Percentiles rank a stretch among this genome's conserved stretches.
Evolutionary conservation across 495 filamentous ascomycete genomes (phyloP).

Genomic region (Aspergillus hancockii): DNA sequence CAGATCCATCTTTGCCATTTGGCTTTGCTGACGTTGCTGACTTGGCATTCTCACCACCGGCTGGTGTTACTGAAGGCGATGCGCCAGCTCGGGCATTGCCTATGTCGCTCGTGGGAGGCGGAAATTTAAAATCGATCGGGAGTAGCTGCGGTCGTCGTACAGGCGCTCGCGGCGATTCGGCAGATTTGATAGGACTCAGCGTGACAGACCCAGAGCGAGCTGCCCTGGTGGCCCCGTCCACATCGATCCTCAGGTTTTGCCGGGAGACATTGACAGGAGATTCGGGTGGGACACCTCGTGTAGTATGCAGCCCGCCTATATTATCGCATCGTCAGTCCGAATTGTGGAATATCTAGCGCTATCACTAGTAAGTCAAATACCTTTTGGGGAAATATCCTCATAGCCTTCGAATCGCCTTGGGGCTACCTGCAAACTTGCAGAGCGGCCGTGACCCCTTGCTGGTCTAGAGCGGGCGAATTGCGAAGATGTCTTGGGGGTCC

Average conservation of each 20-base stretch:
- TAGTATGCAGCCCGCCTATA: slow-evolving; percentile 27
- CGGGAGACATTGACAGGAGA: slow-evolving; percentile 29
- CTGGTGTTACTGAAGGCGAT: slow-evolving; percentile 31
- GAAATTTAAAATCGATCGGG: slow-evolving; percentile 71
- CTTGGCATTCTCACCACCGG: slow-evolving; percentile 21
- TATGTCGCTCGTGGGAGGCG: slow-evolving; percentile 41
- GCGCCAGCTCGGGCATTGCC: slow-evolving; percentile 36
- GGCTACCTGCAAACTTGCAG: slow-evolving; percentile 79
- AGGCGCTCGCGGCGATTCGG: slow-evolving; percentile 29
- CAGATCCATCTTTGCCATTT: slow-evolving; percentile 20
- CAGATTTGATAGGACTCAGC: slow-evolving; percentile 30
- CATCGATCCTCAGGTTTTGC: slow-evolving; percentile 32
- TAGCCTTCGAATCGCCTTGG: slow-evolving; percentile 55
- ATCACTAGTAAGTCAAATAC: slow-evolving; percentile 27
- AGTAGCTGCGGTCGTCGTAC: slow-evolving; percentile 41
- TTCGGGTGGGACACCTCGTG: slow-evolving; percentile 33
- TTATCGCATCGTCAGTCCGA: slow-evolving; percentile 12
- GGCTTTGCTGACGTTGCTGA: slow-evolving; percentile 17
- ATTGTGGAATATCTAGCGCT: background rate
- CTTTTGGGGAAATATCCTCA: slow-evolving; percentile 41
- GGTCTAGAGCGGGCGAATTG: slow-evolving; percentile 46
- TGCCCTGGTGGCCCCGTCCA: slow-evolving; percentile 25
- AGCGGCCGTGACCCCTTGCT: slow-evolving; percentile 68
- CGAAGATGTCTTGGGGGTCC: slow-evolving; percentile 42
- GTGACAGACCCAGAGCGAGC: slow-evolving; percentile 28